These are phyloP conservation scores for Penicillium robsamsonii DNA, from an alignment of 495 filamentous ascomycete genomes.

Conservation along the genomic window DNA sequence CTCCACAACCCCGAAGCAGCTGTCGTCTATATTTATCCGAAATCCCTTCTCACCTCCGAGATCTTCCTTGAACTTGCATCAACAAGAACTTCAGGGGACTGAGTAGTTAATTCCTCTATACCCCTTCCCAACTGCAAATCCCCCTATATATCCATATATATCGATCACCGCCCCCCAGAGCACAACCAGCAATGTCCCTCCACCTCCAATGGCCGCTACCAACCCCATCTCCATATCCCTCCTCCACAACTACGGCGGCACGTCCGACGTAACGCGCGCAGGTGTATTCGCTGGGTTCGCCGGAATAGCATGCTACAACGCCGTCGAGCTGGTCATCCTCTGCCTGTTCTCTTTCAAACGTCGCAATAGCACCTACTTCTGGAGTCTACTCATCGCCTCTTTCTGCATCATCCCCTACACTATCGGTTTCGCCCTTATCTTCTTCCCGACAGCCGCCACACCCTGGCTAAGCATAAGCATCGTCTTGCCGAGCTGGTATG, in stretches of 20 bases:
- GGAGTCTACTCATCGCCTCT: constrained; percentile 46
- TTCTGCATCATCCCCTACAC: constrained; percentile 39
- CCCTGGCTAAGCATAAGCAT: constrained; percentile 38
- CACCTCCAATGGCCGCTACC: constrained; percentile 17
- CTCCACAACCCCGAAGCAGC: background rate
- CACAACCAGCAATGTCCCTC: constrained; percentile 3
- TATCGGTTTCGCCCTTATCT: constrained; percentile 46
- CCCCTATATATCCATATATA: background rate
- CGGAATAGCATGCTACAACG: constrained; percentile 48
- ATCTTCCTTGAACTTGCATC: background rate
- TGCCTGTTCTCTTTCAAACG: constrained; percentile 49
- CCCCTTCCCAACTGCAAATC: background rate
- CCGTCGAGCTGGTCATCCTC: constrained; percentile 45
- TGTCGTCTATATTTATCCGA: background rate
- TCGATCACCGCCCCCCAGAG: background rate
- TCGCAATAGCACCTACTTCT: constrained; percentile 49
- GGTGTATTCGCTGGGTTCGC: constrained; percentile 35
- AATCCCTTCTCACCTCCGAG: too few relatives aligned
- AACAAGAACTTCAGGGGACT: too few relatives aligned
- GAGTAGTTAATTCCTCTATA: background rate
- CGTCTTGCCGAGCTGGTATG: constrained; percentile 43
- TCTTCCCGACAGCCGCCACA: constrained; percentile 35
- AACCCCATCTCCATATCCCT: constrained; percentile 13
- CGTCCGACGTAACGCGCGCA: constrained; percentile 10
- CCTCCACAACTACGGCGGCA: constrained; percentile 1